Evolutionary conservation across 2,329 filamentous ascomycete genomes (phyloP), one percentile per base, ranked within the genome.

Genomic region (Xylariaceae sp.): DNA sequence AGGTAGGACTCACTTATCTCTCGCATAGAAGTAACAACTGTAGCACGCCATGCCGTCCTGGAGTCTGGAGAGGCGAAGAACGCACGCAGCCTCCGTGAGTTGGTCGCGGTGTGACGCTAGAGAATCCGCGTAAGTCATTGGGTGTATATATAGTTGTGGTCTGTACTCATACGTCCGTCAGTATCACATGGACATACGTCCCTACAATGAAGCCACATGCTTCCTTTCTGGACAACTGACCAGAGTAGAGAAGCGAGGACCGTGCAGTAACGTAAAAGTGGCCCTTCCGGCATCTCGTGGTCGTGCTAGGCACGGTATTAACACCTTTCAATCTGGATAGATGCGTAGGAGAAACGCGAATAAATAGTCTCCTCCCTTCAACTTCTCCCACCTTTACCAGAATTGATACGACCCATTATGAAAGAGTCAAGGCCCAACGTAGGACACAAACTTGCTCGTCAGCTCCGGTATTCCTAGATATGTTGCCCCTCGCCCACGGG

Each of bases 391-490:
- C n/a, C n/a, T n/a, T n/a, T n/a, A n/a, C n/a, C n/a, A n/a, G n/a
- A n/a, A n/a, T n/a, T n/a, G n/a, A n/a, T n/a, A n/a, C n/a, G n/a
- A n/a, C n/a, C n/a, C n/a, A n/a, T n/a, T n/a, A n/a, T n/a, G n/a
- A n/a, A n/a, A n/a, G n/a, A n/a, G n/a, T n/a, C n/a, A 45, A 13
- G 19, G 18, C 21, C 22, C 26, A 42, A 34, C 5, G 54, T 58
- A 46, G 40, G 18, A 56, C 56, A 56, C 16, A n/a, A 22, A 40
- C 51, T 42, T 51, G 47, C 30, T 39, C 45, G 47, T 44, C 30
- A 43, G 51, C 40, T 44, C 37, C 30, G 41, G 51, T 37, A 16
- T 30, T 37, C 49, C 44, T 32, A 39, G 4, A 48, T 50, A 37
- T 26, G 42, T 30, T 18, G 36, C n/a, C n/a, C 21, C 13, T 36